Evolutionary conservation across 2,329 filamentous ascomycete genomes (phyloP).

Genomic region (Elsinoe arachidis): DNA sequence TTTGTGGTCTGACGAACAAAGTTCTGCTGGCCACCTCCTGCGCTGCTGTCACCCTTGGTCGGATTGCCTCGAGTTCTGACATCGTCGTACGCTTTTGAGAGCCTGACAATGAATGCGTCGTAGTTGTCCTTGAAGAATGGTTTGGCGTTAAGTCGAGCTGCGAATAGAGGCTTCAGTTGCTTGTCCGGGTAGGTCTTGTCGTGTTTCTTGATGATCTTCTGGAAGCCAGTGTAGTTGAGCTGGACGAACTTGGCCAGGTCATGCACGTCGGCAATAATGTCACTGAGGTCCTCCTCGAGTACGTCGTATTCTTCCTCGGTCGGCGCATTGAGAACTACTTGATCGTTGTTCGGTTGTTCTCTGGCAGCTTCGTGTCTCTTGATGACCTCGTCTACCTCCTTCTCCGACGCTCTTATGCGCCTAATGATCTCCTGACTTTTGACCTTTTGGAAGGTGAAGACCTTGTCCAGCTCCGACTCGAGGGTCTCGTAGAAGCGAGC

Average conservation of each 20-base stretch:
- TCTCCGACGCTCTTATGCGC: constrained; percentile 77
- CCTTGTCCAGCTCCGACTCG: constrained; percentile 90
- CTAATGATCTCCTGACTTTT: constrained; percentile 94
- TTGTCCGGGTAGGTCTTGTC: constrained; percentile 54
- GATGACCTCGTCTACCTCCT: constrained; percentile 83
- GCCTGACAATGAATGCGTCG: constrained; percentile 86
- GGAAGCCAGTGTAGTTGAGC: constrained; percentile 96
- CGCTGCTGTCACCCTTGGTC: constrained; percentile 80
- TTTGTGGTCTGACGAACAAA: constrained; percentile 97
- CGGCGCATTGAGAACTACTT: constrained; percentile 39
- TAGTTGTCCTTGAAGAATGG: constrained; percentile 99
- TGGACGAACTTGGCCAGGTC: constrained; percentile 97
- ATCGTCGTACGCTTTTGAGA: constrained; percentile 90
- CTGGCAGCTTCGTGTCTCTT: constrained; percentile 47
- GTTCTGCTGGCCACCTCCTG: constrained; percentile 85
- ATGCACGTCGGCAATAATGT: constrained; percentile 97
- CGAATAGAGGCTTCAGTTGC: constrained; percentile 92
- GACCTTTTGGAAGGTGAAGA: constrained; percentile 93
- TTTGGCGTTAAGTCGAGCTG: constrained; percentile 84
- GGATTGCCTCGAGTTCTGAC: constrained; percentile 90
- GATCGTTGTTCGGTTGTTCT: constrained; percentile 25
- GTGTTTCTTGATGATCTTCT: constrained; percentile 99
- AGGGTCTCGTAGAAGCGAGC: constrained; percentile 76
- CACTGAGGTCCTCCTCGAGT: constrained; percentile 88
- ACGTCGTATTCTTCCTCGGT: constrained; percentile 89